phyloP scores from a whole-genome alignment of 345 rosid genomes.

The Hypericum perforatum region DNA sequence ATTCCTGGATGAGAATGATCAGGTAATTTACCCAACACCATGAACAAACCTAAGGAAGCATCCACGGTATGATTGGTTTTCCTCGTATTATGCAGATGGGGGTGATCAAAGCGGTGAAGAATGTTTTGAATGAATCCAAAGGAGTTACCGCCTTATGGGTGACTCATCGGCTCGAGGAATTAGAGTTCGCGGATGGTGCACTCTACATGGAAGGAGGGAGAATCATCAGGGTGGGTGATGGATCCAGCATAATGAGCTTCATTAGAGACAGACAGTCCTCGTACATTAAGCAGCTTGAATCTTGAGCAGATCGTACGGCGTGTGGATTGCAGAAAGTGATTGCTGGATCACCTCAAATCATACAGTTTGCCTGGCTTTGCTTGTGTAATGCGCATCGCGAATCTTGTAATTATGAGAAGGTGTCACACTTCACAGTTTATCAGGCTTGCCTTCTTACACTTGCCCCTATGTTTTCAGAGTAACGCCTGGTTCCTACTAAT shows the following conservation, averaged over 20 bases:
- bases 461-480: too few species aligned
- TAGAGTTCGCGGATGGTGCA: constrained; percentile 79
- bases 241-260: constrained; percentile 40
- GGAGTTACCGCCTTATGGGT: constrained; percentile 87
- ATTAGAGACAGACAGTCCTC: constrained; percentile 50
- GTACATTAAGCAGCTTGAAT: constrained; percentile 39
- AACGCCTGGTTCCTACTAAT: too few species aligned
- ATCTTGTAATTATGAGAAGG: too few species aligned
- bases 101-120: constrained; percentile 76
- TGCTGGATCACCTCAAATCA: too few species aligned
- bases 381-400: too few species aligned
- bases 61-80: neutral
- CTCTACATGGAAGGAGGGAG: constrained; percentile 81
- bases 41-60: neutral
- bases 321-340: too few species aligned
- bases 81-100: constrained; percentile 43
- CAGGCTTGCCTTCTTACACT: too few species aligned
- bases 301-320: constrained; percentile 11
- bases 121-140: constrained; percentile 38
- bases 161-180: constrained; percentile 90
- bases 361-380: too few species aligned
- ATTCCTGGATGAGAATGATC: constrained; percentile 75
- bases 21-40: constrained; percentile 28
- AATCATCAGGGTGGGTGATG: constrained; percentile 55
- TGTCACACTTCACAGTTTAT: too few species aligned